phyloP scores from a whole-genome alignment of 352 stramenopile species.

The Aphanomyces invadans region DNA sequence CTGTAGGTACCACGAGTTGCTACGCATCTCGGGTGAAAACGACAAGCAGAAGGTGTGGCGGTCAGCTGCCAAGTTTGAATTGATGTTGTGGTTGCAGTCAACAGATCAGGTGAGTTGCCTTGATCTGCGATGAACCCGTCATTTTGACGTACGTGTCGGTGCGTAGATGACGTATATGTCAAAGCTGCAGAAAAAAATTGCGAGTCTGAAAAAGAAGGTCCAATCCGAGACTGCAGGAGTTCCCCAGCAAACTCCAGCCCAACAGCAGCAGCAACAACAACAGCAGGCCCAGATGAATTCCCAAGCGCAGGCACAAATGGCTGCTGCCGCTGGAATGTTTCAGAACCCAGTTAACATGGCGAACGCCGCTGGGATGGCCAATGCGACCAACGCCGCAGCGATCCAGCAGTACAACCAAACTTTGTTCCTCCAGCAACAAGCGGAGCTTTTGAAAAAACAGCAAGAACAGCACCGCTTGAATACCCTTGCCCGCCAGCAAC shows the following conservation, averaged over 20 bases:
- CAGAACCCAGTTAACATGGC: neutral
- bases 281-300: conserved; percentile 25
- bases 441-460: conserved; percentile 47
- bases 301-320: conserved; percentile 21
- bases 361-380: conserved; percentile 25
- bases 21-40: conserved; percentile 70
- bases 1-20: conserved; percentile 77
- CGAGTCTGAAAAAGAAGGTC: conserved; percentile 64
- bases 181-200: conserved; percentile 80
- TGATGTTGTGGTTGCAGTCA: conserved; percentile 64
- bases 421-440: conserved; percentile 35
- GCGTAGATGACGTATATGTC: conserved; percentile 64
- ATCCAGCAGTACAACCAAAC: conserved; percentile 28
- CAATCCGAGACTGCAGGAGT: conserved; percentile 16
- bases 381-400: conserved; percentile 28
- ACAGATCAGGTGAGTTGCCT: conserved; percentile 12
- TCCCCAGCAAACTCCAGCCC: neutral
- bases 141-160: neutral
- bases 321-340: conserved; percentile 17
- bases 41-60: conserved; percentile 82
- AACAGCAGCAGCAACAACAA: too few relatives aligned
- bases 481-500: conserved; percentile 12
- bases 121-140: neutral
- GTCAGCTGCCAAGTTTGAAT: conserved; percentile 78
- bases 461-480: conserved; percentile 31